Percentiles rank a stretch among this genome's conserved stretches.
These are phyloP conservation scores for Microbotryum violaceum DNA, from an alignment of 1,284 basidiomycete genomes.

Conservation along the genomic window DNA sequence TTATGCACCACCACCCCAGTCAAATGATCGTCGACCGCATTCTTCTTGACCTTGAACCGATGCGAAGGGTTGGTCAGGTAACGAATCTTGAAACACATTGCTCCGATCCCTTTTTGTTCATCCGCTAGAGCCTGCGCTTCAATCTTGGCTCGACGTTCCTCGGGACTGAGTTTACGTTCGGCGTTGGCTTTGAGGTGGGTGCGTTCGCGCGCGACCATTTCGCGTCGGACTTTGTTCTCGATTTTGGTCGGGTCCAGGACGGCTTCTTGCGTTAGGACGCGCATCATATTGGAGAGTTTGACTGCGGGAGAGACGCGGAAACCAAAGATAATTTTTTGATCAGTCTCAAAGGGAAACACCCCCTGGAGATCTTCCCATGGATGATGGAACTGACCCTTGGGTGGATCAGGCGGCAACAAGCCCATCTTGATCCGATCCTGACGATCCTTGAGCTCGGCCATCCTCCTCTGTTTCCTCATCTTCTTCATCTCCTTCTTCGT, in stretches of 20 bases:
- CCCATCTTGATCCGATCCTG: slow-evolving; percentile 94
- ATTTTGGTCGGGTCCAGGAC: slow-evolving; percentile 96
- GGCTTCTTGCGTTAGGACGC: slow-evolving; percentile 90
- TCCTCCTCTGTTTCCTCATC: slow-evolving; percentile 79
- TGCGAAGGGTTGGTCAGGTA: slow-evolving; percentile 86
- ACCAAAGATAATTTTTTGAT: background rate
- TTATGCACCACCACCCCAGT: slow-evolving; percentile 86
- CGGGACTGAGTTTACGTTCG: slow-evolving; percentile 82
- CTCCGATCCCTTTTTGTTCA: slow-evolving; percentile 78
- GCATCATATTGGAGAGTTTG: slow-evolving; percentile 92
- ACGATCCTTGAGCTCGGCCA: slow-evolving; percentile 87
- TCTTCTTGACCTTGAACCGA: slow-evolving; percentile 92
- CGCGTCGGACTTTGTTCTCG: slow-evolving; percentile 84
- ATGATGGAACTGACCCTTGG: slow-evolving; percentile 60
- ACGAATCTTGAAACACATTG: slow-evolving; percentile 86
- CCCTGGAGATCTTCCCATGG: too few species aligned
- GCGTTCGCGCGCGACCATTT: slow-evolving; percentile 82
- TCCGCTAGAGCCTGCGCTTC: slow-evolving; percentile 56
- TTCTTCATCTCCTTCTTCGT: slow-evolving; percentile 95
- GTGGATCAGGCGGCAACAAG: slow-evolving; percentile 84
- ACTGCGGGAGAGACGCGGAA: slow-evolving; percentile 48
- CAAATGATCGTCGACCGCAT: slow-evolving; percentile 82
- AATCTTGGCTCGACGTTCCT: slow-evolving; percentile 76
- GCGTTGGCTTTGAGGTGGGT: slow-evolving; percentile 85
- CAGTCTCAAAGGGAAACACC: background rate